Percentiles rank a stretch among this genome's conserved stretches.
phyloP scores from a whole-genome alignment of 305 asterid genomes.

The Solanum hybrid region DNA sequence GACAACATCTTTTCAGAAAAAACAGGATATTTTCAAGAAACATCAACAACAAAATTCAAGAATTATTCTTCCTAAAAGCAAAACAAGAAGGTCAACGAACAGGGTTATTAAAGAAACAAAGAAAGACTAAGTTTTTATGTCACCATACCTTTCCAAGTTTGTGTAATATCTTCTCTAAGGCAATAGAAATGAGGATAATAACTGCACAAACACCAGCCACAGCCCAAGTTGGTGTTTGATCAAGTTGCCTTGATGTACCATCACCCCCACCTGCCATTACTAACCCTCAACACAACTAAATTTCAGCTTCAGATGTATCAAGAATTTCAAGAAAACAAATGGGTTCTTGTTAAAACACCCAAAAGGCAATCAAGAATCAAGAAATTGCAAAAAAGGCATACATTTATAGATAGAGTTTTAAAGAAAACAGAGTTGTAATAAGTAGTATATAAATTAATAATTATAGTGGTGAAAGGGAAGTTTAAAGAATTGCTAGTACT shows the following conservation, averaged over 20 bases:
- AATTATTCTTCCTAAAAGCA: neutral
- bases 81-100: conserved; percentile 1
- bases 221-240: conserved; percentile 77
- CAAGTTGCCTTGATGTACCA: conserved; percentile 30
- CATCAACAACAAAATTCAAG: neutral
- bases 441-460: neutral
- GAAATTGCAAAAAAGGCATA: neutral
- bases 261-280: conserved; percentile 11
- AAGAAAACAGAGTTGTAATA: neutral
- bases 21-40: neutral
- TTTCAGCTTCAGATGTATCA: neutral
- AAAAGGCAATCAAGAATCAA: neutral
- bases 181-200: conserved; percentile 52
- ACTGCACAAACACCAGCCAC: conserved; percentile 69
- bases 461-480: neutral
- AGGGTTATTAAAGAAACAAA: neutral
- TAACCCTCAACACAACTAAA: neutral
- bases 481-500: neutral
- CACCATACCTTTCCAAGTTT: conserved; percentile 48
- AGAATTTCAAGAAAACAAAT: neutral
- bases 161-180: conserved; percentile 57
- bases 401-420: too few species aligned
- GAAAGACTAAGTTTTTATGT: neutral
- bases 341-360: neutral
- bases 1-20: neutral